Base-by-base conservation (phyloP, 345 rosid species). In the Dipteronia dyeriana region DNA sequence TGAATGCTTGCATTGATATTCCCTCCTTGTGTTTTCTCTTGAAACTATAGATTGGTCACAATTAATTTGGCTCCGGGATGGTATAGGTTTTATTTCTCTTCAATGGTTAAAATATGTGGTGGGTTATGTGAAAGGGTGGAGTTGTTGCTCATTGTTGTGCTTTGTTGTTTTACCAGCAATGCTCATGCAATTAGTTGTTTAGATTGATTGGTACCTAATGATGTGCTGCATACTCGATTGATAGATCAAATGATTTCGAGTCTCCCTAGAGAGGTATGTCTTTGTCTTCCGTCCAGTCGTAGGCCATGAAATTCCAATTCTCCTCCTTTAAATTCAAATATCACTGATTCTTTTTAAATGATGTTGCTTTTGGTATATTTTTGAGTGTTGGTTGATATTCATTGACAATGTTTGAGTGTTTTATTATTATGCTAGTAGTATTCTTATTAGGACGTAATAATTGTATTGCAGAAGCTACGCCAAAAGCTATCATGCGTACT, bases 401-500 rank as follows among this genome's bases (percentile, higher is more conserved):
- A 5, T 13, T 61, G 47, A 9, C 22, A 57, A 45, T 69, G 29
- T 41, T 80, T 54, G 22, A 29, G 61, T 68, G 7, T 65, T 53
- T 76, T 68, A 38, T 31, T 34, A 45, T 66, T 9, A 45, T 19
- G 47, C 26, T 56, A 31, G 47, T 34, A 25, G 26, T 73, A 63
- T 74, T 71, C 56, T 79, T 25, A 57, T 72, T 1, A 68, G 23
- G 26, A 65, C 31, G 69, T 59, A 16, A 17, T 53, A 31, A 65
- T 57, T 19, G 20, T 71, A 49, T 26, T 65, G 83, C 92, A 94
- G 98, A 94, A 79, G 98, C 98, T 54, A 94, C 98, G 5, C 98
- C 98, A n/a, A 94, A 94, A 87, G 92, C 97, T 39, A 91, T 94
- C 61, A 81, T 94, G 98, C 87, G 96, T 75, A 92, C 93, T n/a